Percentiles rank a stretch among this genome's conserved stretches.
These are phyloP conservation scores for Beauveria rudraprayagi DNA, from an alignment of 2,329 filamentous ascomycete species.

Conservation along the genomic window DNA sequence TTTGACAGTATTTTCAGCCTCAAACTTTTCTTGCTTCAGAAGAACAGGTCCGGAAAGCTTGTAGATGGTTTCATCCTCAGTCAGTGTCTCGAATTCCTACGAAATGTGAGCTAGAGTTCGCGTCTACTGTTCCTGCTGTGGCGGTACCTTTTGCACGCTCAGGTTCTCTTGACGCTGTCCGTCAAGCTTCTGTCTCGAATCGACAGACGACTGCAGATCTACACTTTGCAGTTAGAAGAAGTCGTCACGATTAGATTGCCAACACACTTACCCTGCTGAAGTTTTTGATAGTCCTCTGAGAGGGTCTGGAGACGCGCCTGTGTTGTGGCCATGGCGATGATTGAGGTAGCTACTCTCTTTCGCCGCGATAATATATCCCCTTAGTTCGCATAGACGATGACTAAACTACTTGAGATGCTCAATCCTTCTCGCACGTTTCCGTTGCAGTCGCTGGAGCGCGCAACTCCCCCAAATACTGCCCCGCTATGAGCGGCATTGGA, in stretches of 20 bases:
- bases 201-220: slow-evolving; percentile 74
- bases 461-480: neutral
- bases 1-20: slow-evolving; percentile 86
- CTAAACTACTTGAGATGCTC: neutral
- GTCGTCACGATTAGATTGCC: neutral
- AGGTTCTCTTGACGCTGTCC: slow-evolving; percentile 90
- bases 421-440: neutral
- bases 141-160: slow-evolving; percentile 67
- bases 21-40: slow-evolving; percentile 85
- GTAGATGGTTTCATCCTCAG: slow-evolving; percentile 83
- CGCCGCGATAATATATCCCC: neutral
- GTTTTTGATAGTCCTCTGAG: slow-evolving; percentile 78
- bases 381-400: neutral
- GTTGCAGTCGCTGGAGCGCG: neutral
- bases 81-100: slow-evolving; percentile 74
- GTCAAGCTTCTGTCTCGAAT: slow-evolving; percentile 82
- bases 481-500: slow-evolving; percentile 8
- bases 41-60: slow-evolving; percentile 90
- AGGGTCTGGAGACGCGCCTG: slow-evolving; percentile 74
- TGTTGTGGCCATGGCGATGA: slow-evolving; percentile 53
- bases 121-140: neutral
- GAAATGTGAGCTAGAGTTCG: slow-evolving; percentile 13
- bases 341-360: too few species aligned
- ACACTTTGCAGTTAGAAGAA: neutral
- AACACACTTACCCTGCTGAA: slow-evolving; percentile 63